Base-by-base conservation (phyloP, 768 basidiomycete species). In the Trametes sanguinea region DNA sequence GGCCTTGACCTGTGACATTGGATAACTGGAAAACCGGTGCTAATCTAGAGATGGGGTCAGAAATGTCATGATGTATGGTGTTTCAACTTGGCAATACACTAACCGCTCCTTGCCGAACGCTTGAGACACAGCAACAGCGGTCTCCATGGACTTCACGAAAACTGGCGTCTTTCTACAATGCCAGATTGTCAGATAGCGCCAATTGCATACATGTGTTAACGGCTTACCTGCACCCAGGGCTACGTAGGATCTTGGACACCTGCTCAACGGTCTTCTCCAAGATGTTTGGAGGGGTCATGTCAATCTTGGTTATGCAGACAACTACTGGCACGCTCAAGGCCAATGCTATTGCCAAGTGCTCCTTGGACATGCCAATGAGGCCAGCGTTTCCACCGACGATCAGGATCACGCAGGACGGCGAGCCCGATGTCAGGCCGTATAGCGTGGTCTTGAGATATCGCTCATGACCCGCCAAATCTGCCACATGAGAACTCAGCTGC, bases 321-420 rank as follows among this genome's bases (percentile, higher is more conserved):
- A 94, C 86, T 22, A 99, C 87, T 3, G 97, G 97, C 1, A 98
- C 92, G 69, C 89, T 93, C 53, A 99, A 76, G 5, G 97, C 97
- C 1, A 99, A 80, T 3, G 96, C 87, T 62, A 98, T 95, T 1
- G 97, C 94, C 10, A 99, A 78, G 74, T 99, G 97, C 73, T 99
- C 97, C 75, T 98, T 94, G 37, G 89, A 92, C 93, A 94, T 94
- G 54, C 92, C 85, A 64, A 94, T 93, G 44, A 94, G 73, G 7
- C 92, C 92, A 2, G 97, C 96, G 72, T 99, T 98, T 7, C 88
- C 95, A 22, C 95, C 97, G 10, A 98, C 92, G 78, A 96, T 95
- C 48, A 99, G 79, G 57, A 97, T 87, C 11, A 92, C 90, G 71
- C 90, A 96, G 60, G 87, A 96, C 57, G 96, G 95, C 0, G 94